A percentile compares a stretch with the other conserved stretches of the same genome.
phyloP scores from a whole-genome alignment of 2,329 filamentous ascomycete species.

The Penicillium oxalicum region DNA sequence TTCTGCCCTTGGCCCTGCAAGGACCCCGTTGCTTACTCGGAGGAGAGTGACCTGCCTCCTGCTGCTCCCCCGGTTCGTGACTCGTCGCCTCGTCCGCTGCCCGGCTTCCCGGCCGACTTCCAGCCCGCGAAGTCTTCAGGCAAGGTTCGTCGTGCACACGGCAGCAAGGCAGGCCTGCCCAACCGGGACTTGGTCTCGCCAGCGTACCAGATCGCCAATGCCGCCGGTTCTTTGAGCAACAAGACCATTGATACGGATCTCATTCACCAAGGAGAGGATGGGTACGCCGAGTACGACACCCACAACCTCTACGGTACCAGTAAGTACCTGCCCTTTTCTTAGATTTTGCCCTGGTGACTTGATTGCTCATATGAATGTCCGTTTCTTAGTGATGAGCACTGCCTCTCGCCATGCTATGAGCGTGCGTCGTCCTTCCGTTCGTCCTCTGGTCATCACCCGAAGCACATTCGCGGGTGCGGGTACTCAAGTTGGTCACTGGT shows the following conservation, averaged over 20 bases:
- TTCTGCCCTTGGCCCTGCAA: slow-evolving; percentile 54
- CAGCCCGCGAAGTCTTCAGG: slow-evolving; percentile 46
- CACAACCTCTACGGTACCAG: slow-evolving; percentile 70
- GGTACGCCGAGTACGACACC: slow-evolving; percentile 62
- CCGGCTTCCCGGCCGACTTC: slow-evolving; percentile 63
- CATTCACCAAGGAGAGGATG: slow-evolving; percentile 57
- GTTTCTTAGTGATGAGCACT: slow-evolving; percentile 58
- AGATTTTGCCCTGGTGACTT: not conserved
- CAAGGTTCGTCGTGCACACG: slow-evolving; percentile 7
- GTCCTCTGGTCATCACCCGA: slow-evolving; percentile 68
- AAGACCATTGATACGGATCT: slow-evolving; percentile 62
- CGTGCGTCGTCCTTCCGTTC: slow-evolving; percentile 54
- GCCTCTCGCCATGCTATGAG: slow-evolving; percentile 62
- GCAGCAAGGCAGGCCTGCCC: slow-evolving; percentile 53
- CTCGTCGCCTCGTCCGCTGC: slow-evolving; percentile 57
- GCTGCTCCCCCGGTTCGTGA: slow-evolving; percentile 54
- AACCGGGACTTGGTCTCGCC: slow-evolving; percentile 60
- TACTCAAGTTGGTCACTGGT: slow-evolving; percentile 51
- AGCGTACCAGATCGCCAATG: slow-evolving; percentile 61
- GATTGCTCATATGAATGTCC: not conserved
- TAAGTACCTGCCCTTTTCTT: slow-evolving; percentile 22
- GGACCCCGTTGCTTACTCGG: slow-evolving; percentile 48
- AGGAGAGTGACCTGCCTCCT: slow-evolving; percentile 47
- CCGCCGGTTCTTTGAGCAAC: slow-evolving; percentile 47
- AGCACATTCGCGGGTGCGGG: slow-evolving; percentile 71